These are phyloP conservation scores for Neocallimastix lanati DNA, from an alignment of 192 early-diverging fungal genomes.

Conservation along the genomic window DNA sequence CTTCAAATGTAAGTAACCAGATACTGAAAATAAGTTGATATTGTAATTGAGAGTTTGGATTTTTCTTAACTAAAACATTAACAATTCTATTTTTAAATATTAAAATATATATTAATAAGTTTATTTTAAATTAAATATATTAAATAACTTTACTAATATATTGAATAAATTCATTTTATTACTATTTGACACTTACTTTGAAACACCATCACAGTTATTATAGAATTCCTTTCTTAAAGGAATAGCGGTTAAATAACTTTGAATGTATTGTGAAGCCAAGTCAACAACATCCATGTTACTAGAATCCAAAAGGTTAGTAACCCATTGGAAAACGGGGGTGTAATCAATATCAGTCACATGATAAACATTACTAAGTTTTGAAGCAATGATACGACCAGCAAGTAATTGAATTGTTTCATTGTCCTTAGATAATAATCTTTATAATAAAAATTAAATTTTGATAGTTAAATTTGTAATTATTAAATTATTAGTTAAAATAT, in stretches of 20 bases:
- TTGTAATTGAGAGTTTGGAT: slow-evolving; percentile 74
- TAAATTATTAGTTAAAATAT: too few species aligned
- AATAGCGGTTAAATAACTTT: background rate
- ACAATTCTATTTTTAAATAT: slow-evolving; percentile 25
- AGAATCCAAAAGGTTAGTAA: background rate
- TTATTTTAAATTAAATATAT: too few species aligned
- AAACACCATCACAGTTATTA: background rate
- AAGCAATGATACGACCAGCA: background rate
- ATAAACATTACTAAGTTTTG: background rate
- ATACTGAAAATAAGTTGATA: slow-evolving; percentile 89
- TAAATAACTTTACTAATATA: background rate
- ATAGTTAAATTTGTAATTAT: too few species aligned
- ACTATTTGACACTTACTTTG: background rate
- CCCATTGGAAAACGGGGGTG: background rate
- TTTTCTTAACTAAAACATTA: slow-evolving; percentile 32
- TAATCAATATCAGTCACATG: background rate
- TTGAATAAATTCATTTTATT: too few species aligned
- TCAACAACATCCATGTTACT: background rate
- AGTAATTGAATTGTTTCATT: background rate
- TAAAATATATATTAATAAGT: too few species aligned
- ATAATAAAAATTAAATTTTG: too few species aligned
- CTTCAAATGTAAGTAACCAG: slow-evolving; percentile 79
- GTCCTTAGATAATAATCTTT: background rate
- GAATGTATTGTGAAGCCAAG: background rate
- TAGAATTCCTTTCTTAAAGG: background rate